Evolutionary conservation across 2,329 filamentous ascomycete species (phyloP).

Genomic region (Diplodia sapinea): DNA sequence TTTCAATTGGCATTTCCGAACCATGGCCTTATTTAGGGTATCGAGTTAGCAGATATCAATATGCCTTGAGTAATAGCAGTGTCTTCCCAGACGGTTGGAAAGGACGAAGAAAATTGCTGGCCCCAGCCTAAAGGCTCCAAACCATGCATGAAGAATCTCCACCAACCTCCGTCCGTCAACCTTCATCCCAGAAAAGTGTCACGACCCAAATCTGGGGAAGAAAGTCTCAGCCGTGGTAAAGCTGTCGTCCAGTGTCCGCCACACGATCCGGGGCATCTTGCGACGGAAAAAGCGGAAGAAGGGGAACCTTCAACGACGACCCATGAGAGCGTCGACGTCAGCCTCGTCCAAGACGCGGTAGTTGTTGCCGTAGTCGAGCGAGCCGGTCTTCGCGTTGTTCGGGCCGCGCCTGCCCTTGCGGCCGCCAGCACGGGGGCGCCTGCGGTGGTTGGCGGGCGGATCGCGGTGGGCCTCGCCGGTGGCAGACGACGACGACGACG

Average conservation of each 20-base stretch:
- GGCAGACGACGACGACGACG: neutral
- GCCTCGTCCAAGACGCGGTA: conserved; percentile 8
- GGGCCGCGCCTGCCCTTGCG: conserved; percentile 1
- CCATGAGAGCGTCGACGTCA: conserved; percentile 22
- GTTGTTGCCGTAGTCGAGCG: neutral
- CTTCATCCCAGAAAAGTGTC: neutral
- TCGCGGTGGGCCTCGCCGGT: no score
- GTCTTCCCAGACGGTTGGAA: neutral
- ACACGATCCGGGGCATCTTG: neutral
- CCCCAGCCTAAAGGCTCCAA: neutral
- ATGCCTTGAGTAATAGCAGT: neutral
- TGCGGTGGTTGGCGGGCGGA: neutral
- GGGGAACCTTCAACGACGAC: neutral
- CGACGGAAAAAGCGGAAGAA: neutral
- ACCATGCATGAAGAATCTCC: neutral
- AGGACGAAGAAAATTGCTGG: neutral
- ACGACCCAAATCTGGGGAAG: neutral
- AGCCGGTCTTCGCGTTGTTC: neutral
- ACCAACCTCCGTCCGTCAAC: neutral
- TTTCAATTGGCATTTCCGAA: neutral
- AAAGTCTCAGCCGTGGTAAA: neutral
- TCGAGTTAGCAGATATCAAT: neutral
- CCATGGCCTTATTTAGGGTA: neutral
- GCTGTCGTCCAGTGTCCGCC: neutral
- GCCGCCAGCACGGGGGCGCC: neutral